Conservation (phyloP, 352 stramenopile species). For the Phytophthora pluvialis region DNA sequence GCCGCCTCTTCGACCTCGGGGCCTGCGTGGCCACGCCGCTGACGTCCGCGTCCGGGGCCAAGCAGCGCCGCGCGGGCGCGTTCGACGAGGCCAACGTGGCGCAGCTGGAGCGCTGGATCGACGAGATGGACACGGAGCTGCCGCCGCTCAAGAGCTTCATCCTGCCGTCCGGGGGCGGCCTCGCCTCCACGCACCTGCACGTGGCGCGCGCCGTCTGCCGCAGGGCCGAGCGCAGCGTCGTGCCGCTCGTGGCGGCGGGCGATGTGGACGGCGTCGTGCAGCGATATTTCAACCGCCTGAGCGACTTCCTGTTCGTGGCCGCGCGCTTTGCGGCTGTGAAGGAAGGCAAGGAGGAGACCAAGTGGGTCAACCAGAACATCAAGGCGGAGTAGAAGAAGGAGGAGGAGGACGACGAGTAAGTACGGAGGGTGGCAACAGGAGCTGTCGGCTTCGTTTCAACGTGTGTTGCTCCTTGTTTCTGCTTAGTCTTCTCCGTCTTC, state of each 20-base stretch:
- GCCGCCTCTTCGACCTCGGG: slow-evolving; percentile 90
- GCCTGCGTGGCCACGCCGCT: slow-evolving; percentile 88
- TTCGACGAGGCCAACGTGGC: slow-evolving; percentile 75
- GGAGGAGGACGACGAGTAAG: slow-evolving; percentile 14
- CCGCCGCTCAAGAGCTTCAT: slow-evolving; percentile 90
- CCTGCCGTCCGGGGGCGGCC: slow-evolving; percentile 74
- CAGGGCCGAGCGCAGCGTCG: slow-evolving; percentile 86
- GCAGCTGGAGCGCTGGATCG: slow-evolving; percentile 85
- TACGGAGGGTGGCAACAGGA: not conserved
- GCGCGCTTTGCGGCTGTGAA: slow-evolving; percentile 64
- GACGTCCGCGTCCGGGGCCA: slow-evolving; percentile 62
- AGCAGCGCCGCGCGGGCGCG: slow-evolving; percentile 63
- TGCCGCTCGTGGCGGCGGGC: slow-evolving; percentile 71
- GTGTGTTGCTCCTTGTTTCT: too few species aligned
- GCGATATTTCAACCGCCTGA: slow-evolving; percentile 87
- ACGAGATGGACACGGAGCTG: slow-evolving; percentile 87
- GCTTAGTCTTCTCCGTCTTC: slow-evolving; percentile 4
- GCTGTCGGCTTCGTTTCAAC: too few species aligned
- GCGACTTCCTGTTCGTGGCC: slow-evolving; percentile 91
- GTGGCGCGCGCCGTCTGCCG: slow-evolving; percentile 85
- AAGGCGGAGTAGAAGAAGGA: slow-evolving; percentile 40
- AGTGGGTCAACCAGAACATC: slow-evolving; percentile 82
- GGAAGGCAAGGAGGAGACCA: slow-evolving; percentile 79
- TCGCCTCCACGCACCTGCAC: slow-evolving; percentile 87
- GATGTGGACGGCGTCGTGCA: slow-evolving; percentile 81